Percentiles rank a stretch among this genome's conserved stretches.
Evolutionary conservation across 1,284 basidiomycete species (phyloP).

Genomic region (Cystobasidium sp.): DNA sequence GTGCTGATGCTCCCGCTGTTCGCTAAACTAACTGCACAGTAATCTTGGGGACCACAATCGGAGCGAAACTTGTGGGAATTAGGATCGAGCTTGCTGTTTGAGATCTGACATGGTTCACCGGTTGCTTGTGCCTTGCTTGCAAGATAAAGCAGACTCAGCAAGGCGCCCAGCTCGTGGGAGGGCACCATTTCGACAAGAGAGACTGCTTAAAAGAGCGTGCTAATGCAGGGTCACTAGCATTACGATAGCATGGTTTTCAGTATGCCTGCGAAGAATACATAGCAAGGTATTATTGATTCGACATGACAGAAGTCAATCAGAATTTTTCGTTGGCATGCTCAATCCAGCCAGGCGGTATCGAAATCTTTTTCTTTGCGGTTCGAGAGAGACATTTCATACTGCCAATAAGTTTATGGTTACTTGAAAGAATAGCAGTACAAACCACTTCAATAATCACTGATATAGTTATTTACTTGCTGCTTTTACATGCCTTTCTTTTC

Average conservation of each 20-base stretch:
- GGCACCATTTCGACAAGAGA: too few relatives aligned
- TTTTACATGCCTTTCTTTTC: not conserved
- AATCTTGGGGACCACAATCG: conserved; percentile 73
- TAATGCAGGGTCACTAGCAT: too few relatives aligned
- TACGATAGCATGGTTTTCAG: too few relatives aligned
- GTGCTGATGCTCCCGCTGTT: conserved; percentile 12
- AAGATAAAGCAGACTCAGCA: not conserved
- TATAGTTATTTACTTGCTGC: not conserved
- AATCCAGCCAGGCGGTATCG: not conserved
- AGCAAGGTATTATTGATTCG: too few relatives aligned
- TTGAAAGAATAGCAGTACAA: not conserved
- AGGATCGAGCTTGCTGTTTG: conserved; percentile 69
- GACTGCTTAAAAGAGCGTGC: too few relatives aligned
- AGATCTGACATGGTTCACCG: conserved; percentile 60
- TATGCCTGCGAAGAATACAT: too few relatives aligned
- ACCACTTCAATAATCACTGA: not conserved
- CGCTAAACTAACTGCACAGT: conserved; percentile 61
- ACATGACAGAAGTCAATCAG: not conserved
- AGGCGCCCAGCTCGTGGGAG: not conserved
- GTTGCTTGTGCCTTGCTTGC: not conserved
- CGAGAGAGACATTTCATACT: not conserved
- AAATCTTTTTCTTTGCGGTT: conserved; percentile 9
- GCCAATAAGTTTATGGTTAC: not conserved
- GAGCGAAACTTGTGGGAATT: conserved; percentile 75
- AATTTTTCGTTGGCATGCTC: not conserved